phyloP scores from a whole-genome alignment of 164 flowering plant genomes.

The Warburgia ugandensis region DNA sequence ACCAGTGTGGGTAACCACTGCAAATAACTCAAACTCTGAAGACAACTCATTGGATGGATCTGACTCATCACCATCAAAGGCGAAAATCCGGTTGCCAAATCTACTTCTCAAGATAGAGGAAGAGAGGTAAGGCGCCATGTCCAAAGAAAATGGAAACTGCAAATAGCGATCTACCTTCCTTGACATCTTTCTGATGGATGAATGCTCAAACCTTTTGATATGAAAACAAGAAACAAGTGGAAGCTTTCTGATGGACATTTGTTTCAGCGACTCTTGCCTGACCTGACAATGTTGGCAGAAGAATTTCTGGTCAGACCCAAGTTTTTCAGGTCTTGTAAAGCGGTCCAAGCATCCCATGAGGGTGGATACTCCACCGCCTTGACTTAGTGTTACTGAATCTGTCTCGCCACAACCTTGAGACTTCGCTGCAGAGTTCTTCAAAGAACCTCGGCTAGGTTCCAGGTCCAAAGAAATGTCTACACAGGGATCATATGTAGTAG shows the following conservation, averaged over 20 bases:
- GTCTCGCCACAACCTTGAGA: constrained; percentile 37
- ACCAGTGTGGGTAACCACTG: constrained; percentile 80
- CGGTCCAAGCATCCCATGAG: constrained; percentile 73
- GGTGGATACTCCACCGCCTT: constrained; percentile 44
- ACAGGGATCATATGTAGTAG: constrained; percentile 65
- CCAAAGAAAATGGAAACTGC: constrained; percentile 79
- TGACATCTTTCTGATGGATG: constrained; percentile 63
- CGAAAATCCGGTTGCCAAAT: constrained; percentile 65
- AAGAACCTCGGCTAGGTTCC: constrained; percentile 48
- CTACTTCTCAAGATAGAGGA: constrained; percentile 77
- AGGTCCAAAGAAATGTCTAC: constrained; percentile 74
- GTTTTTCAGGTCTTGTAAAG: constrained; percentile 72
- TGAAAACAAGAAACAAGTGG: constrained; percentile 89
- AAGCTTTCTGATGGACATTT: constrained; percentile 83
- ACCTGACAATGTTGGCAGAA: constrained; percentile 83
- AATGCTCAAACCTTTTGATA: constrained; percentile 91
- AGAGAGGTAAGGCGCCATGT: constrained; percentile 85
- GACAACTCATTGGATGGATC: constrained; percentile 43
- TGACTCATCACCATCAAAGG: constrained; percentile 54
- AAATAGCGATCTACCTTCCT: constrained; percentile 76
- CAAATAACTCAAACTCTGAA: constrained; percentile 86
- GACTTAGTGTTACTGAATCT: constrained; percentile 28
- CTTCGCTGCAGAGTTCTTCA: constrained; percentile 35
- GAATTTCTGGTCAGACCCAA: constrained; percentile 79
- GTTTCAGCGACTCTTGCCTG: constrained; percentile 84